Percentiles rank a stretch among this genome's conserved stretches.
Conservation (phyloP, 768 basidiomycete genomes). For the Ephemerocybe angulata region DNA sequence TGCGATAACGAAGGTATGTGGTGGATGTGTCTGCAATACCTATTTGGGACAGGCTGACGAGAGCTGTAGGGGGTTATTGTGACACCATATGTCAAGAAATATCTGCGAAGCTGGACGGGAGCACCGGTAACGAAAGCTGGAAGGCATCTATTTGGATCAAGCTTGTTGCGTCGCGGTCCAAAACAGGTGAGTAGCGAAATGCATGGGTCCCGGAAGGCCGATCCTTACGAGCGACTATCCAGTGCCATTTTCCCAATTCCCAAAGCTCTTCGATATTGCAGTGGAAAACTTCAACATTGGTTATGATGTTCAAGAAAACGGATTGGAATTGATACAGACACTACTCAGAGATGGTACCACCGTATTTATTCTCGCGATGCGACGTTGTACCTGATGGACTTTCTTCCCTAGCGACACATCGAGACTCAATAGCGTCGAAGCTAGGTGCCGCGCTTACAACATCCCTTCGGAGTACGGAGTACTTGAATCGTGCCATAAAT, state of each 20-base stretch:
- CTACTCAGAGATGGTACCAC: background rate
- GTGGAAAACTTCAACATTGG: no score
- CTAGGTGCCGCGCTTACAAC: background rate
- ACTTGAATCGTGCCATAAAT: background rate
- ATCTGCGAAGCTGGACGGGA: background rate
- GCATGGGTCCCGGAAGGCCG: background rate
- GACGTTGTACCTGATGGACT: background rate
- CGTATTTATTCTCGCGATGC: background rate
- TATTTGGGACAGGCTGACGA: no score
- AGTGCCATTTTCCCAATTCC: no score
- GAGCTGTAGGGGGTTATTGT: no score
- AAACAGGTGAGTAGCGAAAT: background rate
- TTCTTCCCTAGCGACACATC: background rate
- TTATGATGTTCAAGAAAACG: no score
- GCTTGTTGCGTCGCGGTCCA: background rate
- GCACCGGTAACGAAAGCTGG: background rate
- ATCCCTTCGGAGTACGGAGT: background rate
- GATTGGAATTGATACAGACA: background rate
- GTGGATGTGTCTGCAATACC: no score
- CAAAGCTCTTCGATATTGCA: no score
- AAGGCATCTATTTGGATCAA: background rate
- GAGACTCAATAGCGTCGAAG: background rate
- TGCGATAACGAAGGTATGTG: background rate
- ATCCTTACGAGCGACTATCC: no score
- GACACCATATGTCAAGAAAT: no score